Percentiles rank a stretch among this genome's conserved stretches.
Evolutionary conservation across 2,329 filamentous ascomycete species (phyloP).

Genomic region (Fusarium floridanum): DNA sequence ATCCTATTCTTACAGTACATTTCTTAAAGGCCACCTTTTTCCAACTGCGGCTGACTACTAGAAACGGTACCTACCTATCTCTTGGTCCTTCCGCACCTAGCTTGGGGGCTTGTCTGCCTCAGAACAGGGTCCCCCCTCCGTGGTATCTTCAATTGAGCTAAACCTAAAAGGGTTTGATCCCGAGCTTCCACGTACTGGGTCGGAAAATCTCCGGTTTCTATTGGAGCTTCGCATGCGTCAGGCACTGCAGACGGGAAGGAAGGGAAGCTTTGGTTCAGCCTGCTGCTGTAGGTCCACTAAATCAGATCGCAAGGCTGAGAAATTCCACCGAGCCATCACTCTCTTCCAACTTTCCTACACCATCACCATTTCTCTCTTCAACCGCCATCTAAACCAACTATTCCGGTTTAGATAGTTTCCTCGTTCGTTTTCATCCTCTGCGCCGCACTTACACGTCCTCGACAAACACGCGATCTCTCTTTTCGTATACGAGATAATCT

Average conservation of each 20-base stretch:
- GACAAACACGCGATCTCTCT: not conserved
- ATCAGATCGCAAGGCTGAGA: constrained; percentile 41
- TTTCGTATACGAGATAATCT: not conserved
- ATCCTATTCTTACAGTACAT: constrained; percentile 11
- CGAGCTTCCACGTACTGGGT: not conserved
- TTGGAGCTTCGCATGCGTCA: constrained; percentile 16
- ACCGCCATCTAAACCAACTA: not conserved
- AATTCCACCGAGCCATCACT: constrained; percentile 32
- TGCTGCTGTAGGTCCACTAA: constrained; percentile 23
- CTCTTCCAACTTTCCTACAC: constrained; percentile 15
- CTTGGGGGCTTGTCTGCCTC: constrained; percentile 18
- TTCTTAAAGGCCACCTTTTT: constrained; percentile 43
- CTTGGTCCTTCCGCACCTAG: constrained; percentile 8
- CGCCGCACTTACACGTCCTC: not conserved
- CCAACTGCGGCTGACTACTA: constrained; percentile 40
- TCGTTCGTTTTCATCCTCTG: not conserved
- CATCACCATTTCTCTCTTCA: constrained; percentile 6
- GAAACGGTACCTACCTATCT: not conserved
- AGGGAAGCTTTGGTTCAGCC: constrained; percentile 37
- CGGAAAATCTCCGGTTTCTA: constrained; percentile 15
- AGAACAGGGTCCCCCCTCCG: constrained; percentile 26
- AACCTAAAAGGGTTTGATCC: constrained; percentile 21
- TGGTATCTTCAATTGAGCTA: constrained; percentile 19
- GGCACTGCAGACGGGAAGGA: not conserved
- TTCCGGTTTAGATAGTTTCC: not conserved